These are phyloP conservation scores for Candida odintsovae DNA, from an alignment of 805 yeast species.

Conservation along the genomic window DNA sequence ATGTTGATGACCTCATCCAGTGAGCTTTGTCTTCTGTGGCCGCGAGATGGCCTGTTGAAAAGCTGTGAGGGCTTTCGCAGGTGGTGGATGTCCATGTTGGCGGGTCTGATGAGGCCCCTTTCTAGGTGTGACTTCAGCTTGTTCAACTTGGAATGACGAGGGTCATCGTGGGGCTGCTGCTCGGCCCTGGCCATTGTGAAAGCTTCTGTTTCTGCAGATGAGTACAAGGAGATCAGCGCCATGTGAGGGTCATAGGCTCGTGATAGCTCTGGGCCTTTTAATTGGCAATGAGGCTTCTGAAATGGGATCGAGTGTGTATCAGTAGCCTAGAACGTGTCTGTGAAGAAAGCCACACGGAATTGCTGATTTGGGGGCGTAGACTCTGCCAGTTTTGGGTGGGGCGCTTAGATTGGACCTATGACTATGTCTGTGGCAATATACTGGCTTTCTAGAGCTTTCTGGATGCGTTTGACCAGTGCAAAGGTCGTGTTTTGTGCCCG, in stretches of 20 bases:
- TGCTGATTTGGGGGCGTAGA: neutral
- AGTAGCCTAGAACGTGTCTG: neutral
- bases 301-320: neutral
- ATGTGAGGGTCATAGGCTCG: neutral
- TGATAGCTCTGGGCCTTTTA: neutral
- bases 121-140: neutral
- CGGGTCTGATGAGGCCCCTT: conserved; percentile 1
- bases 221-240: neutral
- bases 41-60: neutral
- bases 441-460: too few species aligned
- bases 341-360: neutral
- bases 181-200: neutral
- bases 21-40: conserved; percentile 6
- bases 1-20: conserved; percentile 1
- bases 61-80: conserved; percentile 2
- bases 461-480: too few species aligned
- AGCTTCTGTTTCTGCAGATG: neutral
- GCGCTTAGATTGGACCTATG: too few species aligned
- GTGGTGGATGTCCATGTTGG: conserved; percentile 5
- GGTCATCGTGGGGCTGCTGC: neutral
- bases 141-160: neutral
- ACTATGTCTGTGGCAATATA: neutral
- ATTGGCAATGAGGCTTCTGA: neutral
- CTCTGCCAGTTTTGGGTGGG: too few species aligned
- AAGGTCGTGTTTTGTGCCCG: too few species aligned